These are phyloP conservation scores for Glutinoglossum americanum DNA, from an alignment of 495 filamentous ascomycete genomes.

Conservation along the genomic window DNA sequence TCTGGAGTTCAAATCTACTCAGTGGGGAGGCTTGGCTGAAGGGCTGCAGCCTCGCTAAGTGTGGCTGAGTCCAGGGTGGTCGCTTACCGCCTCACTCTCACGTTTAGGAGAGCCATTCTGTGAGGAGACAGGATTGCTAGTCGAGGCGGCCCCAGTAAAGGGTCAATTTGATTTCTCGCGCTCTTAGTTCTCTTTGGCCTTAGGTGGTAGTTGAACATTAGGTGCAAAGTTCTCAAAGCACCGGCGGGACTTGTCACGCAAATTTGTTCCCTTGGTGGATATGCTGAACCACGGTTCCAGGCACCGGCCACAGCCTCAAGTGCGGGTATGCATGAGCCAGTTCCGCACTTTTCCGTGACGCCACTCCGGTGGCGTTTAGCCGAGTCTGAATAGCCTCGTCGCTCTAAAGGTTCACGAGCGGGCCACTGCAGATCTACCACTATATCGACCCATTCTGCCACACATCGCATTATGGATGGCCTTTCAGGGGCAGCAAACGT, in stretches of 20 bases:
- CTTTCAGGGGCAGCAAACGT: slow-evolving; percentile 6
- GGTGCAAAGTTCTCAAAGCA: background rate
- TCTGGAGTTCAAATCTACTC: background rate
- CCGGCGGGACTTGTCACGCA: background rate
- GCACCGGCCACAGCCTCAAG: too few relatives aligned
- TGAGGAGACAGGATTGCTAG: background rate
- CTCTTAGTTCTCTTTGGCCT: background rate
- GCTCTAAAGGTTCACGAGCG: too few relatives aligned
- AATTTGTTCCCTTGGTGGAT: background rate
- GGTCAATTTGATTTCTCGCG: background rate
- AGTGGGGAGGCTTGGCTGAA: background rate
- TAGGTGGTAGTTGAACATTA: background rate
- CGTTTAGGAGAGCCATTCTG: background rate
- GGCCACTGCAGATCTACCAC: too few relatives aligned
- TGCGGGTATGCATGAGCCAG: too few relatives aligned
- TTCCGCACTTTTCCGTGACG: too few relatives aligned
- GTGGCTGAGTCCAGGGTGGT: background rate
- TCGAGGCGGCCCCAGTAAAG: background rate
- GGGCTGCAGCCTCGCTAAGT: background rate
- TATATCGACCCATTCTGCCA: too few relatives aligned
- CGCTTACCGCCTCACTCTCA: background rate
- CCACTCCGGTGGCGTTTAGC: too few relatives aligned
- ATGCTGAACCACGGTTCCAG: too few relatives aligned
- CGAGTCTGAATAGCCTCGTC: too few relatives aligned
- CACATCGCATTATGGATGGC: slow-evolving; percentile 7